These are phyloP conservation scores for Cordyceps javanica DNA, from an alignment of 2,329 filamentous ascomycete species.

Conservation along the genomic window DNA sequence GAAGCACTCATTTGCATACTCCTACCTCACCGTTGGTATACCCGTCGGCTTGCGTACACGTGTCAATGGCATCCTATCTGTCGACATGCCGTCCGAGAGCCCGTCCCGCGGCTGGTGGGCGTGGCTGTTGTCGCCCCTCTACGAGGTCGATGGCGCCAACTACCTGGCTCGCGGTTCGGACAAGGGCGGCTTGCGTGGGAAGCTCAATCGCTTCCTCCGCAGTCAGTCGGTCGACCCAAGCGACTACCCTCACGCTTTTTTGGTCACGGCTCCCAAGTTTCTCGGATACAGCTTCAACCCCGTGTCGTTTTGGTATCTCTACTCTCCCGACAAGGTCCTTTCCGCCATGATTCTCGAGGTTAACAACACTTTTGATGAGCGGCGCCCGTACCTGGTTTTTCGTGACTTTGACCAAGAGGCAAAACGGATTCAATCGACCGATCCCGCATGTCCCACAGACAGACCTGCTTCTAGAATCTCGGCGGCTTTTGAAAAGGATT, in stretches of 20 bases:
- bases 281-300: conserved; percentile 69
- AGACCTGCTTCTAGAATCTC: conserved; percentile 18
- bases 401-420: conserved; percentile 22
- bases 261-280: conserved; percentile 64
- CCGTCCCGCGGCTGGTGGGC: conserved; percentile 18
- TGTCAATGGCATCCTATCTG: conserved; percentile 50
- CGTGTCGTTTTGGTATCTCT: conserved; percentile 75
- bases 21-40: conserved; percentile 37
- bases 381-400: conserved; percentile 36
- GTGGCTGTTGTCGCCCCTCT: conserved; percentile 43
- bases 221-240: conserved; percentile 50
- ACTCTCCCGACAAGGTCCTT: conserved; percentile 50
- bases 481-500: conserved; percentile 60
- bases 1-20: conserved; percentile 62
- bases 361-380: conserved; percentile 71
- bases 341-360: conserved; percentile 65
- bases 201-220: conserved; percentile 53
- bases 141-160: conserved; percentile 52
- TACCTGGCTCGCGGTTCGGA: conserved; percentile 52
- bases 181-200: conserved; percentile 52
- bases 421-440: neutral
- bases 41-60: neutral
- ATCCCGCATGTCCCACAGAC: conserved; percentile 12
- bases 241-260: conserved; percentile 60
- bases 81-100: conserved; percentile 20